These are phyloP conservation scores for Xylogone sp. DNA, from an alignment of 2,329 filamentous ascomycete genomes.

Conservation along the genomic window DNA sequence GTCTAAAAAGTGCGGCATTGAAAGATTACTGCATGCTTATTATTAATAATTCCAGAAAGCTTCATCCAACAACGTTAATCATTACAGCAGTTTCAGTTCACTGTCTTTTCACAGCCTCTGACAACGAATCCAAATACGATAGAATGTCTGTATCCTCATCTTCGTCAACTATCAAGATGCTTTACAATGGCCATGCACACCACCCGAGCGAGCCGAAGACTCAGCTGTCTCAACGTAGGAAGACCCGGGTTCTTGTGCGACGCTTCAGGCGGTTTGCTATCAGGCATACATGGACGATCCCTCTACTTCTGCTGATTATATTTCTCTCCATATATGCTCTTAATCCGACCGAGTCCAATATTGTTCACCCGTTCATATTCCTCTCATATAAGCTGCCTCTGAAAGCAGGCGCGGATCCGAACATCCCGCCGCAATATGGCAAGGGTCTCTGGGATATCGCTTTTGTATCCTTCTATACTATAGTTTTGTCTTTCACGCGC, in stretches of 20 bases:
- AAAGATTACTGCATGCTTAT: no score
- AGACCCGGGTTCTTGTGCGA: conserved; percentile 29
- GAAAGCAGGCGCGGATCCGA: conserved; percentile 30
- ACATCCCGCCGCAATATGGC: conserved; percentile 64
- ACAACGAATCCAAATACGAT: no score
- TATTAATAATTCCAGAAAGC: no score
- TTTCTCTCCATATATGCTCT: conserved; percentile 66
- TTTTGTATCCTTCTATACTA: conserved; percentile 81
- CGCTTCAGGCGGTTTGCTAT: conserved; percentile 38
- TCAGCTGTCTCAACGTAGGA: conserved; percentile 29
- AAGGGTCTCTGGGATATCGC: conserved; percentile 80
- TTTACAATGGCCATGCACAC: no score
- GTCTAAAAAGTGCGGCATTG: no score
- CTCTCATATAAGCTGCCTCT: conserved; percentile 70
- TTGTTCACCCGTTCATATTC: conserved; percentile 76
- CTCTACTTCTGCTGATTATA: conserved; percentile 60
- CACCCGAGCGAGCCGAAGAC: no score
- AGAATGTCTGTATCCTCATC: no score
- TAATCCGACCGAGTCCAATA: conserved; percentile 73
- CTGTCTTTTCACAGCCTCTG: no score
- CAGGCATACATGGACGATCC: conserved; percentile 58
- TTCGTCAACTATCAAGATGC: no score
- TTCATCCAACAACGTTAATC: no score
- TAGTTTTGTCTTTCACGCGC: conserved; percentile 84
- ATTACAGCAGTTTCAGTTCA: no score